A percentile compares a stretch with the other conserved stretches of the same genome.
Evolutionary conservation across 192 early-diverging fungal genomes (phyloP).

Genomic region (Backusella morwellensis): DNA sequence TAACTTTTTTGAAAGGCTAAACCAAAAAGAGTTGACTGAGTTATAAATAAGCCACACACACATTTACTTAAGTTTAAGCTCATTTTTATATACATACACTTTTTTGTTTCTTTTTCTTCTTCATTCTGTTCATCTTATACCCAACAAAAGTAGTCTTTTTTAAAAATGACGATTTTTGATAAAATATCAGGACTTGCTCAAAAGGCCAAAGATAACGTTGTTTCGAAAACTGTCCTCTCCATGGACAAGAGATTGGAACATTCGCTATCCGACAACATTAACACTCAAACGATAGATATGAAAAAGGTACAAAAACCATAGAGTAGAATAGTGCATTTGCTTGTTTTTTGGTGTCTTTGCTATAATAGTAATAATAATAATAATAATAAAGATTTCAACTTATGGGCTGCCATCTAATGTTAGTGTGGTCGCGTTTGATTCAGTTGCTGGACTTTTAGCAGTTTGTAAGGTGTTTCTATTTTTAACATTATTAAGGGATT

Average conservation of each 20-base stretch:
- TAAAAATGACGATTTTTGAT: constrained; percentile 31
- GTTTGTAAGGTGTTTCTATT: constrained; percentile 37
- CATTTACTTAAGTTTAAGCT: background rate
- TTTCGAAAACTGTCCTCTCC: constrained; percentile 15
- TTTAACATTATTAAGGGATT: background rate
- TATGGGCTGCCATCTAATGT: constrained; percentile 42
- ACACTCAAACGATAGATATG: constrained; percentile 1
- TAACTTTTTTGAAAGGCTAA: background rate
- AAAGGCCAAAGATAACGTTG: constrained; percentile 28
- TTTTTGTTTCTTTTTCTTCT: background rate
- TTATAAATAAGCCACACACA: background rate
- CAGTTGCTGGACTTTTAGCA: constrained; percentile 53
- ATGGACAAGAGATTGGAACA: constrained; percentile 33
- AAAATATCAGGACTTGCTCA: constrained; percentile 27
- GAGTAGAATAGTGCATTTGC: background rate
- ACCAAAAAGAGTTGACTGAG: background rate
- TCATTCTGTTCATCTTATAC: background rate
- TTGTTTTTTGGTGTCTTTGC: background rate
- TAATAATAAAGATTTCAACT: constrained; percentile 24
- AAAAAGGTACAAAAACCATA: constrained; percentile 6
- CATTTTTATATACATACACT: background rate
- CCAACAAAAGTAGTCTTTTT: background rate
- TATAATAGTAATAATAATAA: background rate
- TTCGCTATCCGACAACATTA: constrained; percentile 15
- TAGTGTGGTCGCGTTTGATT: constrained; percentile 48